phyloP scores from a whole-genome alignment of 2,329 filamentous ascomycete genomes.

The Ascocoryne sarcoides region DNA sequence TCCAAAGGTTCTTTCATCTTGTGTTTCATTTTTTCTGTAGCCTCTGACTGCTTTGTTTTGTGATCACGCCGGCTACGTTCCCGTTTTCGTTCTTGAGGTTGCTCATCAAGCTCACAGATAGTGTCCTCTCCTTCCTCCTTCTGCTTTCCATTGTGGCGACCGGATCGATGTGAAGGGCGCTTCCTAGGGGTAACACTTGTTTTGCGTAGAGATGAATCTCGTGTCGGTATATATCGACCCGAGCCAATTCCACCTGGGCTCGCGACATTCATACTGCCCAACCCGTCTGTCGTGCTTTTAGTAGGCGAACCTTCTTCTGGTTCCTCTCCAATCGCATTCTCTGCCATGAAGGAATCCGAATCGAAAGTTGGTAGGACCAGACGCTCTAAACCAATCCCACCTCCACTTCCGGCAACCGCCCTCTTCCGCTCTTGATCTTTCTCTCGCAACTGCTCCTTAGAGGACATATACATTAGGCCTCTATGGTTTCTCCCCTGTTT shows the following conservation, averaged over 20 bases:
- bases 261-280: no score
- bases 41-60: slow-evolving; percentile 10
- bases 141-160: slow-evolving; percentile 34
- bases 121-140: slow-evolving; percentile 26
- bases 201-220: slow-evolving; percentile 60
- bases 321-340: slow-evolving; percentile 41
- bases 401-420: slow-evolving; percentile 35
- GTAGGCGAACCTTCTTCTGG: slow-evolving; percentile 20
- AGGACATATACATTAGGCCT: slow-evolving; percentile 65
- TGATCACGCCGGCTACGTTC: slow-evolving; percentile 17
- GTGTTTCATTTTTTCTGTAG: background rate
- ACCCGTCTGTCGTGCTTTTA: slow-evolving; percentile 12
- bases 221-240: slow-evolving; percentile 48
- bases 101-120: slow-evolving; percentile 19
- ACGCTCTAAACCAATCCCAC: slow-evolving; percentile 27
- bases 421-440: slow-evolving; percentile 55
- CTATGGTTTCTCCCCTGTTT: slow-evolving; percentile 45
- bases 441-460: slow-evolving; percentile 56
- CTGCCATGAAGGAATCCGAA: slow-evolving; percentile 28
- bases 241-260: slow-evolving; percentile 27
- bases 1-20: slow-evolving; percentile 25
- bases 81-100: slow-evolving; percentile 14
- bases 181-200: slow-evolving; percentile 44
- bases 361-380: slow-evolving; percentile 20
- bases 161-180: slow-evolving; percentile 43